Conservation (phyloP, 2,329 filamentous ascomycete species). For the Penicillium paneum region DNA sequence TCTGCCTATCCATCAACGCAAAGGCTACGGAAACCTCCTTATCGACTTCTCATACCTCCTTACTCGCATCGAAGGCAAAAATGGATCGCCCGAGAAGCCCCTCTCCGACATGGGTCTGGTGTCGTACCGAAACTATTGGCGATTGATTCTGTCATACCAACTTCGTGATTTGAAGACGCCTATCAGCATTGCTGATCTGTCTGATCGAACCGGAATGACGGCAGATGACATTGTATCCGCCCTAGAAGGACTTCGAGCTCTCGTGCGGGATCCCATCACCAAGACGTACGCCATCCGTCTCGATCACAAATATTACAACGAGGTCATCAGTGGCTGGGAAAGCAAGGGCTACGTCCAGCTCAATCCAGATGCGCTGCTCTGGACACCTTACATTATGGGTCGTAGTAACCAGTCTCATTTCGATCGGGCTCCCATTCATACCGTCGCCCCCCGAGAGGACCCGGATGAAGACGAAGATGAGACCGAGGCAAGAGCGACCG, state of each 20-base stretch:
- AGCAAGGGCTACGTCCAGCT: slow-evolving; percentile 83
- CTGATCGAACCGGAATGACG: slow-evolving; percentile 89
- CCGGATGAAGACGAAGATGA: slow-evolving; percentile 34
- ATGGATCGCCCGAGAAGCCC: slow-evolving; percentile 93
- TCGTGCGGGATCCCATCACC: slow-evolving; percentile 85
- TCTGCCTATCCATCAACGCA: slow-evolving; percentile 91
- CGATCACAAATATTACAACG: slow-evolving; percentile 77
- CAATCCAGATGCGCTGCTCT: slow-evolving; percentile 75
- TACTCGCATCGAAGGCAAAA: slow-evolving; percentile 87
- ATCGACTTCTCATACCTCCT: slow-evolving; percentile 98
- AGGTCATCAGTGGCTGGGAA: slow-evolving; percentile 87
- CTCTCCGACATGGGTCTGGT: slow-evolving; percentile 97
- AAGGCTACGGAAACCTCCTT: slow-evolving; percentile 92
- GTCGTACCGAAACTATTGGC: slow-evolving; percentile 97
- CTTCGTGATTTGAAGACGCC: slow-evolving; percentile 62
- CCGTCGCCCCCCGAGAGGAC: slow-evolving; percentile 82
- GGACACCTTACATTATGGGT: slow-evolving; percentile 98
- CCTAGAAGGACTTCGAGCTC: slow-evolving; percentile 80
- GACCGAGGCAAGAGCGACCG: slow-evolving; percentile 19
- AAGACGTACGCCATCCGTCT: slow-evolving; percentile 85
- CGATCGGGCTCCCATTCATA: slow-evolving; percentile 77
- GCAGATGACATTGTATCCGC: slow-evolving; percentile 94
- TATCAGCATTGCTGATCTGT: slow-evolving; percentile 56
- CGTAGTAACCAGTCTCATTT: slow-evolving; percentile 77
- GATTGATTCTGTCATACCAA: slow-evolving; percentile 80